Evolutionary conservation across 1,139 yeast genomes (phyloP), one percentile per base, ranked within the genome.

Genomic region (Magnusiomyces magnusii): DNA sequence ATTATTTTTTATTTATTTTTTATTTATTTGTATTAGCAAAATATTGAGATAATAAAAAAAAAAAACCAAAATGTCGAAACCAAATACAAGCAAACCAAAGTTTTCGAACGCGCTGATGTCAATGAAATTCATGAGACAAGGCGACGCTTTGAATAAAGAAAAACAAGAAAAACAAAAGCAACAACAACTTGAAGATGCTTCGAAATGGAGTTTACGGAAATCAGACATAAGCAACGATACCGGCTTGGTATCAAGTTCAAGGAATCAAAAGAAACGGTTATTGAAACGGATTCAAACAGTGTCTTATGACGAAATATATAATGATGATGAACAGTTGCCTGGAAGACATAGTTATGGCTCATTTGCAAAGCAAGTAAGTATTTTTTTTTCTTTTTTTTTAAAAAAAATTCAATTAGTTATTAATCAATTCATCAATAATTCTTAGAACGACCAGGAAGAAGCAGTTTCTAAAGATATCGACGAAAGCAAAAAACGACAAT

Each of bases 191-290:
- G 76, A 75, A 56, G 91, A 84, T 69, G 64, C 73, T 19, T 84
- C 88, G 34, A 86, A 81, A 72, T 86, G 92, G 92, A 76, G 75
- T 21, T 71, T 82, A 61, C 68, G 13, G 66, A 64, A 25, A 61
- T 67, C 27, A 63, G 39, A 23, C 24, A 36, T 17, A 3, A n/a
- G 23, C 21, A 41, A 7, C 47, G 27, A 23, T 17, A 9, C 25
- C 3, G 27, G 27, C 21, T 25, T 13, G 5, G 7, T 47, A n/a
- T 19, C 19, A 23, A 27, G 24, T 21, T 5, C 42, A 27, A 27
- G 44, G 24, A 21, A 27, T 13, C 21, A 34, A 13, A 50, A 42
- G n/a, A 60, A 62, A 31, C 56, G 27, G 5, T 21, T 44, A 27
- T 23, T 44, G 17, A 44, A 23, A 44, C 24, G 27, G 27, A 47